These are phyloP conservation scores for Metroxylon sagu DNA, from an alignment of 176 grass and related monocot genomes.

Conservation along the genomic window DNA sequence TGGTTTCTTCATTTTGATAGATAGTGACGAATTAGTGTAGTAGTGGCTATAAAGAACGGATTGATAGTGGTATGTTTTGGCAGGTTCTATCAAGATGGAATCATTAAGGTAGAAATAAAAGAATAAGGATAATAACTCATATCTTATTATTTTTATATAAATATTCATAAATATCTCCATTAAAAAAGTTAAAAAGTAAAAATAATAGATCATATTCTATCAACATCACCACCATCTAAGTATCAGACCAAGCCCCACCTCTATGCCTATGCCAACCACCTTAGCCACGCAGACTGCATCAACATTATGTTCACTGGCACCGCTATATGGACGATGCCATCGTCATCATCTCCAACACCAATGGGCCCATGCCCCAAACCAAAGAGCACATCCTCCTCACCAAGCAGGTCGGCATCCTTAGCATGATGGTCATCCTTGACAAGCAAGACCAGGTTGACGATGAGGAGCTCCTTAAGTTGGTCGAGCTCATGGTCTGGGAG, in stretches of 20 bases:
- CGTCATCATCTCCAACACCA: slow-evolving; percentile 83
- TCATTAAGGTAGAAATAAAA: no score
- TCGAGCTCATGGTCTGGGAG: slow-evolving; percentile 67
- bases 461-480: slow-evolving; percentile 90
- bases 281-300: slow-evolving; percentile 86
- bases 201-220: no score
- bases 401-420: slow-evolving; percentile 95
- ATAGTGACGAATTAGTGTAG: no score
- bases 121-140: no score
- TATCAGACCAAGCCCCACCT: slow-evolving; percentile 89
- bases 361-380: slow-evolving; percentile 97
- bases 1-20: no score
- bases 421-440: slow-evolving; percentile 90
- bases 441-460: slow-evolving; percentile 99
- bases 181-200: no score
- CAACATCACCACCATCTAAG: slow-evolving; percentile 96
- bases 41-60: no score
- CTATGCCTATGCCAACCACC: slow-evolving; percentile 93
- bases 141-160: no score
- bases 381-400: slow-evolving; percentile 99
- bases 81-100: no score
- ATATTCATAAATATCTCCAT: no score
- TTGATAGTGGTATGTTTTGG: no score
- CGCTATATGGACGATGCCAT: slow-evolving; percentile 94
- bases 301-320: slow-evolving; percentile 97